A percentile compares a stretch with the other conserved stretches of the same genome.
Evolutionary conservation across 352 stramenopile genomes (phyloP).

Genomic region (Pythium oligandrum): DNA sequence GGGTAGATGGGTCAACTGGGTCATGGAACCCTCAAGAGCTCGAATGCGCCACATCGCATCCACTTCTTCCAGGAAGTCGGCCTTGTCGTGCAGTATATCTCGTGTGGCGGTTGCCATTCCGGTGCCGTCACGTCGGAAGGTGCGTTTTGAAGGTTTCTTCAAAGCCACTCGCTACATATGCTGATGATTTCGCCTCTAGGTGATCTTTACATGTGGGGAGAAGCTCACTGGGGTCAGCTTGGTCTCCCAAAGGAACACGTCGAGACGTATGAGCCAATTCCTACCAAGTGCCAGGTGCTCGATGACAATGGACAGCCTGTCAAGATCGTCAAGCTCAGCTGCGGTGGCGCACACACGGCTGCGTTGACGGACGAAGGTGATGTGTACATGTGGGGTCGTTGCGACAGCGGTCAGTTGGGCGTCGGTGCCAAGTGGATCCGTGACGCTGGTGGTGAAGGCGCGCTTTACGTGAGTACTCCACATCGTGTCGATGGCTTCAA

Average conservation of each 20-base stretch:
- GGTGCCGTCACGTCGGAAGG: slow-evolving; percentile 65
- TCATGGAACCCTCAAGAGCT: slow-evolving; percentile 72
- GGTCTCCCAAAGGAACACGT: slow-evolving; percentile 62
- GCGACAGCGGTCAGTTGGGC: slow-evolving; percentile 72
- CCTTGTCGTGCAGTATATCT: slow-evolving; percentile 69
- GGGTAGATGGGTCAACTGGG: slow-evolving; percentile 76
- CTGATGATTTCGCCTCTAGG: slow-evolving; percentile 15
- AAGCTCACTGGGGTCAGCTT: slow-evolving; percentile 79
- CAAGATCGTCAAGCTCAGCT: slow-evolving; percentile 73
- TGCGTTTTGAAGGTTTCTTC: slow-evolving; percentile 11
- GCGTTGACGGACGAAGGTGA: slow-evolving; percentile 63
- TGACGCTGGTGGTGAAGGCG: slow-evolving; percentile 51
- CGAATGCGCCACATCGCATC: slow-evolving; percentile 49
- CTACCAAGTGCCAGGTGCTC: slow-evolving; percentile 57
- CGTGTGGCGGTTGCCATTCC: slow-evolving; percentile 77
- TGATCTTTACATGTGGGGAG: slow-evolving; percentile 78
- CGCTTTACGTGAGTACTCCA: slow-evolving; percentile 50
- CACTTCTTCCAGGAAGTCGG: slow-evolving; percentile 49
- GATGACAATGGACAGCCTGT: slow-evolving; percentile 38
- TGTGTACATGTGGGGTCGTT: slow-evolving; percentile 77
- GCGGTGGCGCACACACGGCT: slow-evolving; percentile 71
- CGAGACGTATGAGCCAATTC: slow-evolving; percentile 54
- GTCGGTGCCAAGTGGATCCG: slow-evolving; percentile 61
- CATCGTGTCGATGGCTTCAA: slow-evolving; percentile 63
- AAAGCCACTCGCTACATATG: background rate